A percentile compares a stretch with the other conserved stretches of the same genome.
These are phyloP conservation scores for Theileria luwenshuni DNA, from an alignment of 169 alveolate species.

Conservation along the genomic window DNA sequence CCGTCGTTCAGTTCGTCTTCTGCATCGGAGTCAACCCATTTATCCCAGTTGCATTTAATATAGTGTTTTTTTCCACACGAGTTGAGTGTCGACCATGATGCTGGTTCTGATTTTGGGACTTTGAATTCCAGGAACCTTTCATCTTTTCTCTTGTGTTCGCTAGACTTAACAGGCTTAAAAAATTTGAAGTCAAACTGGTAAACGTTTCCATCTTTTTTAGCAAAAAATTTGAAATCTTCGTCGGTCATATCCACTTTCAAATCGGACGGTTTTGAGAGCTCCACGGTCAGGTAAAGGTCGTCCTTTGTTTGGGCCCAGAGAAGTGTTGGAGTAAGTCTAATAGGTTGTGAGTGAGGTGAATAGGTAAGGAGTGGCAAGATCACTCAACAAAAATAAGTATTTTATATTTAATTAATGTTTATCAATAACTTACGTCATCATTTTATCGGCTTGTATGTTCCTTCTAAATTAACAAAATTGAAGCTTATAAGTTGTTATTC, in stretches of 20 bases:
- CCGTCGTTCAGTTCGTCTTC: conserved; percentile 72
- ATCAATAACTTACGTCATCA: conserved; percentile 9
- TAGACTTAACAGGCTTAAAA: conserved; percentile 75
- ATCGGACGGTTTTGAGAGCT: conserved; percentile 65
- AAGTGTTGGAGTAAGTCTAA: conserved; percentile 75
- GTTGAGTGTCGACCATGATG: conserved; percentile 77
- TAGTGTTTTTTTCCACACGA: conserved; percentile 79
- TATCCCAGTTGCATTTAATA: conserved; percentile 80
- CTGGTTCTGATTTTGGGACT: conserved; percentile 73
- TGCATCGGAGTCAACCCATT: conserved; percentile 80
- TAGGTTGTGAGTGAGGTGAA: neutral
- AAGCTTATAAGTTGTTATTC: too few relatives aligned
- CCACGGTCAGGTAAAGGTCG: conserved; percentile 73
- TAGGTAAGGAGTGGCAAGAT: neutral
- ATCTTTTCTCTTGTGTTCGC: conserved; percentile 63
- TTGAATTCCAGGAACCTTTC: conserved; percentile 71
- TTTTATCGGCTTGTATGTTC: neutral
- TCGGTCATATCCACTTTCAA: conserved; percentile 66
- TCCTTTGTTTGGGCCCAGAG: conserved; percentile 81
- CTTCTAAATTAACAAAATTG: conserved; percentile 7
- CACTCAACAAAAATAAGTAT: neutral
- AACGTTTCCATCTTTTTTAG: conserved; percentile 70
- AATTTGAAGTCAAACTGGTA: conserved; percentile 72
- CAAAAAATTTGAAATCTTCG: conserved; percentile 62
- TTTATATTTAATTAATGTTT: neutral